A percentile compares a stretch with the other conserved stretches of the same genome.
These are phyloP conservation scores for Plectosphaerella plurivora DNA, from an alignment of 2,329 filamentous ascomycete species.

Conservation along the genomic window DNA sequence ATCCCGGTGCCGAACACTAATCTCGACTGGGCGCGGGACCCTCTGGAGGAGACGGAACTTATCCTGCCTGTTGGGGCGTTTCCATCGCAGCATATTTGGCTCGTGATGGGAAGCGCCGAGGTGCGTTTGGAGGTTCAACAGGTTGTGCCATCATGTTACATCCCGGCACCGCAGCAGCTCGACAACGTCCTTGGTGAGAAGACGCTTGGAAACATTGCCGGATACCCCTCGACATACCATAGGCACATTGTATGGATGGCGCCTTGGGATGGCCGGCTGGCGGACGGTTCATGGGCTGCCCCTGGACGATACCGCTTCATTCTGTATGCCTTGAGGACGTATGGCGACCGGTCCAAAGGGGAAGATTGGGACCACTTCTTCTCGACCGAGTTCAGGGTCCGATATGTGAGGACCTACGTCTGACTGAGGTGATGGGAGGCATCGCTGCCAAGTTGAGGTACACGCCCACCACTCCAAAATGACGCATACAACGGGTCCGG, in stretches of 20 bases:
- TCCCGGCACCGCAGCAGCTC: not conserved
- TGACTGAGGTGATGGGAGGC: too few species aligned
- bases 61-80: slow-evolving; percentile 3
- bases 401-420: slow-evolving; percentile 22
- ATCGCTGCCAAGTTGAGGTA: too few species aligned
- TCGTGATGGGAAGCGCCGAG: slow-evolving; percentile 11
- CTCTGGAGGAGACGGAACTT: not conserved
- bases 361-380: slow-evolving; percentile 22
- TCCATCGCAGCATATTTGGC: slow-evolving; percentile 6
- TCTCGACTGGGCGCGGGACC: slow-evolving; percentile 3
- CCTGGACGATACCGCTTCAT: slow-evolving; percentile 44
- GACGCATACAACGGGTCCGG: too few species aligned
- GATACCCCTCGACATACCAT: slow-evolving; percentile 4
- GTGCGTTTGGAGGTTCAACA: slow-evolving; percentile 5
- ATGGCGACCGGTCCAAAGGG: slow-evolving; percentile 6
- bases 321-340: slow-evolving; percentile 11
- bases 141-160: not conserved
- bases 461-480: too few species aligned
- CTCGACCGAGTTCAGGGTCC: slow-evolving; percentile 36
- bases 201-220: slow-evolving; percentile 5
- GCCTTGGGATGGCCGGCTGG: slow-evolving; percentile 41
- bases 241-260: slow-evolving; percentile 4
- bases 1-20: slow-evolving; percentile 1
- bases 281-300: slow-evolving; percentile 41
- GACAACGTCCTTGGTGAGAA: slow-evolving; percentile 5